Base-by-base conservation (phyloP, 83 land plant species). In the Picea abies region DNA sequence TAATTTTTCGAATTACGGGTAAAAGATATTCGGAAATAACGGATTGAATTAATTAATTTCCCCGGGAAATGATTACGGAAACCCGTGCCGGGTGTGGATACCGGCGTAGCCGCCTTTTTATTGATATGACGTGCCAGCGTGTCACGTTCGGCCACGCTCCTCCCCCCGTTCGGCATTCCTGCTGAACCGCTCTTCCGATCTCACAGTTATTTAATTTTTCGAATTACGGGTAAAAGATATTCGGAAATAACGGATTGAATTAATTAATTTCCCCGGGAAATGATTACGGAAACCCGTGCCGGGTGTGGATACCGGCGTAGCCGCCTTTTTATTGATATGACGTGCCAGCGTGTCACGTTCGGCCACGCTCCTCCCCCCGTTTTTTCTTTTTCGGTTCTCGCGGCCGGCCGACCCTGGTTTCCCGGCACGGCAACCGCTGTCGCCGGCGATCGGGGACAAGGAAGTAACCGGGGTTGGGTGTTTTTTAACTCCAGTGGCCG, bases 71-170 rank as follows among this genome's bases (percentile, higher is more conserved):
- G 26, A 75, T 75, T 75, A 47, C 22, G 78, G 78, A 25, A 56
- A 56, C 11, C 76, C 15, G 60, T 56, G 60, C 60, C 60, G 15
- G 60, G 60, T 71, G 76, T 19, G 23, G 23, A 71, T 16, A 71
- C 23, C 76, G 76, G 76, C 76, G 78, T 56, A 75, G 78, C 78
- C 78, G 78, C 78, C 78, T 75, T 47, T 56, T 75, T 25, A 11
- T 41, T 44, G 49, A 41, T 44, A 47, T 23, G 14, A 75, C 58
- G 26, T 47, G 60, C 78, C 78, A 75, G 60, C 78, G 78, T 75
- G 78, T 20, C 78, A 75, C 78, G 22, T 75, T 22, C 32, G 22
- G 22, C 60, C 60, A 56, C 60, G 60, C 60, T 56, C 14, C 60
- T n/a, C n/a, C n/a, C n/a, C n/a, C n/a, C n/a, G n/a, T n/a, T n/a